These are phyloP conservation scores for Cucumis melo DNA, from an alignment of 306 rosid genomes.

Conservation along the genomic window DNA sequence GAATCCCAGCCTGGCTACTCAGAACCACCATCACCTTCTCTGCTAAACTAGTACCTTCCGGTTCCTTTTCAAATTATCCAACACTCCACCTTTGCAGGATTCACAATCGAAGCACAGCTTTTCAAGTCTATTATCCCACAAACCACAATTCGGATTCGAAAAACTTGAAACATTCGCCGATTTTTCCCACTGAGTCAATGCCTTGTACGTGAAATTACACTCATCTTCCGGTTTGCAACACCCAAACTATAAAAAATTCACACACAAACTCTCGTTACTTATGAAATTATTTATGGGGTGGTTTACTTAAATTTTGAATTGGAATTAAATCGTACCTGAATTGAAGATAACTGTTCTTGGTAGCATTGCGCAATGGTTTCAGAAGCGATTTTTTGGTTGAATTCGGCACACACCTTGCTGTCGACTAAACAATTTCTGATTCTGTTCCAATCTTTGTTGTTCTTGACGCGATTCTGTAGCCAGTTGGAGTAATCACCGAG, in stretches of 20 bases:
- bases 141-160: slow-evolving; percentile 30
- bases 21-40: slow-evolving; percentile 97
- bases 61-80: slow-evolving; percentile 43
- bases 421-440: too few relatives aligned
- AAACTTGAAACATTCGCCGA: background rate
- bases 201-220: slow-evolving; percentile 26
- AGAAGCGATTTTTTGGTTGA: too few relatives aligned
- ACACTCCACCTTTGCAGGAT: slow-evolving; percentile 77
- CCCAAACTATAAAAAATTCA: slow-evolving; percentile 39
- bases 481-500: too few relatives aligned
- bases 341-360: slow-evolving; percentile 23
- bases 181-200: slow-evolving; percentile 33
- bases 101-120: slow-evolving; percentile 55
- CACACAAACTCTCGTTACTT: background rate
- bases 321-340: slow-evolving; percentile 44
- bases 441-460: too few relatives aligned
- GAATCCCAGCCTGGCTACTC: slow-evolving; percentile 43
- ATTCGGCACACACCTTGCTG: too few relatives aligned
- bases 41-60: slow-evolving; percentile 70
- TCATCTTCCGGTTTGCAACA: slow-evolving; percentile 65
- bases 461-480: too few relatives aligned
- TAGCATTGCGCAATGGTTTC: too few relatives aligned
- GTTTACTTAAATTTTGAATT: background rate
- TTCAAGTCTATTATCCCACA: slow-evolving; percentile 31
- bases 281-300: background rate